Evolutionary conservation across 495 filamentous ascomycete species (phyloP).

Genomic region (Trichocladium antarcticum): DNA sequence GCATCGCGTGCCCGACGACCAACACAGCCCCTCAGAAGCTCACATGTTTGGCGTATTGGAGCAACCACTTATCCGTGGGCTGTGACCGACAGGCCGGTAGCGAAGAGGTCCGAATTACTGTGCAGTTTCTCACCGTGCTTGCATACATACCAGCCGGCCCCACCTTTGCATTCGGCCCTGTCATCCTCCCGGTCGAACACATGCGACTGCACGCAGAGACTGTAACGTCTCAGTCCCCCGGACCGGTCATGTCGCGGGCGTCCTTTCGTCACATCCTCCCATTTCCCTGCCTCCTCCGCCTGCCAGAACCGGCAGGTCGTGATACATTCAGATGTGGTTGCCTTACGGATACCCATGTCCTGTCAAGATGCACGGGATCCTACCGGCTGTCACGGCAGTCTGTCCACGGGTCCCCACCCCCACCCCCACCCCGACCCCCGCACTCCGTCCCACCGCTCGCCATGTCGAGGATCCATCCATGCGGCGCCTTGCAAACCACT

Average conservation of each 20-base stretch:
- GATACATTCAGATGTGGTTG: conserved; percentile 7
- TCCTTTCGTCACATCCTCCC: conserved; percentile 6
- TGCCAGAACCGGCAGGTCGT: conserved; percentile 16
- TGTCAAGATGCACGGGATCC: not conserved
- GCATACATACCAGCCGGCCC: too few species aligned
- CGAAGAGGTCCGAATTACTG: not conserved
- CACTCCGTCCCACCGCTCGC: too few species aligned
- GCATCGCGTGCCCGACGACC: too few species aligned
- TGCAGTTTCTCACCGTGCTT: not conserved
- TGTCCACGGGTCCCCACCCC: not conserved
- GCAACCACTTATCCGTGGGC: too few species aligned
- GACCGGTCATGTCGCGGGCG: conserved; percentile 18
- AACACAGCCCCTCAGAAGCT: too few species aligned
- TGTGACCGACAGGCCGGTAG: not conserved
- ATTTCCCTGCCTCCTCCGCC: conserved; percentile 12
- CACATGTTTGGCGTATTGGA: too few species aligned
- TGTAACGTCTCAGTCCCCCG: conserved; percentile 7
- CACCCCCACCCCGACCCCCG: not conserved
- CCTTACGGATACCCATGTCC: not conserved
- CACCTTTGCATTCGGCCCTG: too few species aligned
- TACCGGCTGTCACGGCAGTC: not conserved
- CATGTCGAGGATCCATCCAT: too few species aligned
- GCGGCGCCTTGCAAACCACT: too few species aligned
- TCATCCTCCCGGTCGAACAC: not conserved
- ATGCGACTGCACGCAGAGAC: conserved; percentile 2